These are phyloP conservation scores for Diplogelasinospora grovesii DNA, from an alignment of 495 filamentous ascomycete genomes.

Conservation along the genomic window DNA sequence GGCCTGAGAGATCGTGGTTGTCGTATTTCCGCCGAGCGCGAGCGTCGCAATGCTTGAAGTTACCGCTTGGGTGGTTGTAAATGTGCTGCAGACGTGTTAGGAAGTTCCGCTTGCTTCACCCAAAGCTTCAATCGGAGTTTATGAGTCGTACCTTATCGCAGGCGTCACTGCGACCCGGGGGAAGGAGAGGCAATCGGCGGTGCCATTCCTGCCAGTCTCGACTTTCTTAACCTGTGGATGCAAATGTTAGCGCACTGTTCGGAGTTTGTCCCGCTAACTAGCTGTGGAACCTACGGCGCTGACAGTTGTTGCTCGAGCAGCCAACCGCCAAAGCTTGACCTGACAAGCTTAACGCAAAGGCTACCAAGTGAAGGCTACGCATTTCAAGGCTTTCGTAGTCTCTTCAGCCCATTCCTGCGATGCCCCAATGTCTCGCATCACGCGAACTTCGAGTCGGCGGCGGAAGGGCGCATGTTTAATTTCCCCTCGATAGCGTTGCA, in stretches of 20 bases:
- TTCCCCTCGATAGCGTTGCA: neutral
- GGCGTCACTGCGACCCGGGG: constrained; percentile 18
- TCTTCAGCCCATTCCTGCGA: neutral
- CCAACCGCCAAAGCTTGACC: constrained; percentile 3
- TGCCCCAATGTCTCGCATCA: rapidly evolving
- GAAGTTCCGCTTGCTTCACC: neutral
- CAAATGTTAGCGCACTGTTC: constrained; percentile 1
- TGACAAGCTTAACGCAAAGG: constrained; percentile 4
- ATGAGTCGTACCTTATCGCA: constrained; percentile 13
- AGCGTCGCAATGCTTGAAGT: constrained; percentile 8
- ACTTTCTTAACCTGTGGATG: constrained; percentile 17
- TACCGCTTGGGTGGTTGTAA: constrained; percentile 10
- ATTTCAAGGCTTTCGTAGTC: constrained; percentile 1
- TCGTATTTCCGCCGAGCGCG: neutral
- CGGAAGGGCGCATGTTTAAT: neutral
- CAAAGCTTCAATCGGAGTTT: neutral
- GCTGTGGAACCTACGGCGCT: constrained; percentile 13
- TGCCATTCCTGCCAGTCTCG: constrained; percentile 11
- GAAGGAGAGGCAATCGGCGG: constrained; percentile 24
- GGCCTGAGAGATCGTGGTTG: neutral
- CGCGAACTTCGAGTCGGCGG: neutral
- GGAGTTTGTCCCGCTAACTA: neutral
- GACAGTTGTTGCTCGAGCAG: constrained; percentile 16
- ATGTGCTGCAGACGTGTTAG: constrained; percentile 2
- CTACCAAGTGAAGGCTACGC: constrained; percentile 1